These are phyloP conservation scores for Cicer chorassanicum DNA, from an alignment of 306 rosid species.

Conservation along the genomic window DNA sequence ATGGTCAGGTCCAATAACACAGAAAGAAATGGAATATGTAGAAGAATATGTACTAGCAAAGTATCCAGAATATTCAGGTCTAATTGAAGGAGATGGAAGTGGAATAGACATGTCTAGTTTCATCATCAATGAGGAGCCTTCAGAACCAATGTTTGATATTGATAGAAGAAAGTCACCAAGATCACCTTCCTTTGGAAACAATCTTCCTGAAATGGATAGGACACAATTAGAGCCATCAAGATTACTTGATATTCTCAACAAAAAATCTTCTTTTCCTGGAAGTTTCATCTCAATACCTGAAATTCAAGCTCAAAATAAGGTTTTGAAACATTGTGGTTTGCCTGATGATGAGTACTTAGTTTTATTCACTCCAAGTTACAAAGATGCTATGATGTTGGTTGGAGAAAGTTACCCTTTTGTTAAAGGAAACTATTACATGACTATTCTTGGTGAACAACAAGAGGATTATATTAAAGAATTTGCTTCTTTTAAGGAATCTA, in stretches of 20 bases:
- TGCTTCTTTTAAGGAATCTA: constrained; percentile 71
- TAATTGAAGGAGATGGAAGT: constrained; percentile 55
- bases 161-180: constrained; percentile 65
- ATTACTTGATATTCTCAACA: constrained; percentile 67
- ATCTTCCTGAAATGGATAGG: constrained; percentile 72
- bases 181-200: constrained; percentile 64
- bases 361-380: constrained; percentile 65
- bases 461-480: constrained; percentile 63
- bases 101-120: constrained; percentile 60
- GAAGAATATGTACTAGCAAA: constrained; percentile 77
- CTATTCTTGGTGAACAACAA: constrained; percentile 52
- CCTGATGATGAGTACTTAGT: constrained; percentile 72
- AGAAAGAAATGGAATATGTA: constrained; percentile 78
- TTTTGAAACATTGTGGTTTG: constrained; percentile 70
- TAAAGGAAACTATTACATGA: constrained; percentile 66
- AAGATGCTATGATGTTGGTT: constrained; percentile 72
- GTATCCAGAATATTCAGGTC: constrained; percentile 73
- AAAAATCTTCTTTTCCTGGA: constrained; percentile 73
- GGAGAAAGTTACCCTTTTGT: constrained; percentile 80
- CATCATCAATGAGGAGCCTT: constrained; percentile 64
- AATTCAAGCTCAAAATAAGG: constrained; percentile 70
- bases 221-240: constrained; percentile 81
- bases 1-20: constrained; percentile 95
- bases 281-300: constrained; percentile 84
- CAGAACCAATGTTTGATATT: constrained; percentile 46